A percentile compares a stretch with the other conserved stretches of the same genome.
phyloP scores from a whole-genome alignment of 2,329 filamentous ascomycete genomes.

The Phyllosticta citrichinensis region DNA sequence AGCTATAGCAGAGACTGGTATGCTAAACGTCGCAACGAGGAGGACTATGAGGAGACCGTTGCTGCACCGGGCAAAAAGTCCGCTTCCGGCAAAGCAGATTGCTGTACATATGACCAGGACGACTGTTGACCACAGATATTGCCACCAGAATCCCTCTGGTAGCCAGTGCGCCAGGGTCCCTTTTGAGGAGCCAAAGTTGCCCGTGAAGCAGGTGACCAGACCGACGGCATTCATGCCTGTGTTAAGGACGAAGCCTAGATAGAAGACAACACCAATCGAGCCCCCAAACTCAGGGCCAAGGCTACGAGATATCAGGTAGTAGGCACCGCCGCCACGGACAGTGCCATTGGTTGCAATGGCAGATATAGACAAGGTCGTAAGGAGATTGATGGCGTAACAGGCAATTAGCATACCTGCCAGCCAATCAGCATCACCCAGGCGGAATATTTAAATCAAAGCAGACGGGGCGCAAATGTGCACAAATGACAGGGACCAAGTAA shows the following conservation, averaged over 20 bases:
- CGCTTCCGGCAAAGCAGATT: constrained; percentile 70
- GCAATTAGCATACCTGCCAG: constrained; percentile 56
- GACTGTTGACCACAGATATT: constrained; percentile 64
- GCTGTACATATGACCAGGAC: constrained; percentile 62
- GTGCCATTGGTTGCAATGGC: constrained; percentile 86
- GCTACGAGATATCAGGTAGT: constrained; percentile 79
- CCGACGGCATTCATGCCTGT: constrained; percentile 82
- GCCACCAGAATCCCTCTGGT: constrained; percentile 63
- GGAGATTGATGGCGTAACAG: constrained; percentile 72
- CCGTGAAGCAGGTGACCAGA: constrained; percentile 68
- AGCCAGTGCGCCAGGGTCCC: constrained; percentile 52
- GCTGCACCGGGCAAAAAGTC: constrained; percentile 70
- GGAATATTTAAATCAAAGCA: not conserved
- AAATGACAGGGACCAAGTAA: not conserved
- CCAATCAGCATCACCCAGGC: not conserved
- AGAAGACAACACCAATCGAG: constrained; percentile 80
- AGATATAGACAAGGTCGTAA: constrained; percentile 77
- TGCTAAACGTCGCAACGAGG: constrained; percentile 65
- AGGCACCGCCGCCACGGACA: constrained; percentile 77
- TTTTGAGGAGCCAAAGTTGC: constrained; percentile 55
- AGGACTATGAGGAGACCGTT: constrained; percentile 65
- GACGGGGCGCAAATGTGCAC: not conserved
- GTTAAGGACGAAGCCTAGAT: constrained; percentile 80
- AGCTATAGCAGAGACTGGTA: constrained; percentile 66
- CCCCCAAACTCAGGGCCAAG: constrained; percentile 83